Base-by-base conservation (phyloP, 345 rosid genomes). In the Ceriops zippeliana region DNA sequence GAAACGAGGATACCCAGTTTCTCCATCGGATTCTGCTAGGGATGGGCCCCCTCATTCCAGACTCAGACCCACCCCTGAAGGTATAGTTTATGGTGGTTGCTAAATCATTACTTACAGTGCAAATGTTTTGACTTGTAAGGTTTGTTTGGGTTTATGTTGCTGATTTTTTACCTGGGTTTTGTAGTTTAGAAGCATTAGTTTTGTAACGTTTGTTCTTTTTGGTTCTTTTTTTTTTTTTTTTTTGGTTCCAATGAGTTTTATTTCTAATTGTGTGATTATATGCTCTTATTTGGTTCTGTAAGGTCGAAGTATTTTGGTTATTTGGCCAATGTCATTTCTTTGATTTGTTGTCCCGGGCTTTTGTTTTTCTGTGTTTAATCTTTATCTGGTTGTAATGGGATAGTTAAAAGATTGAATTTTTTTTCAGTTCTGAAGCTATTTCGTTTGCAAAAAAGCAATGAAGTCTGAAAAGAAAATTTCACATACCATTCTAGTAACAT, bases 1-100 rank as follows among this genome's bases (percentile, higher is more conserved):
- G 96, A 90, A 92, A 88, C 86, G 98, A 59, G 95, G 89, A 66
- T 73, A 78, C 80, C 34, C 84, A n/a, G 87, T 82, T 62, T 86
- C 90, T 58, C 85, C 89, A 9, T 79, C 96, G 19, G 76, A 83
- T 77, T 87, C 91, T 70, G 24, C 72, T 63, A 51, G 38, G 34
- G 73, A 66, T 56, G 86, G 84, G 62, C 96, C 89, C 38, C 87
- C 96, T 77, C 80, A 86, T 30, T 84, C 90, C 70, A 82, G 84
- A 79, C 38, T 80, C 80, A 90, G 75, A 83, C 73, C 67, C 27
- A 90, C 91, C 63, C 90, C 95, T 13, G 83, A 87, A 86, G 96
- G 98, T 85, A 34, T 34, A 37, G 77, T 69, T 13, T 15, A 13
- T 42, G 49, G 49, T 42, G 49, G 49, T 13, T 17, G 19, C 17